Evolutionary conservation across 176 grass and related monocot genomes (phyloP), one percentile per base, ranked within the genome.

Genomic region (Carex kokanica): DNA sequence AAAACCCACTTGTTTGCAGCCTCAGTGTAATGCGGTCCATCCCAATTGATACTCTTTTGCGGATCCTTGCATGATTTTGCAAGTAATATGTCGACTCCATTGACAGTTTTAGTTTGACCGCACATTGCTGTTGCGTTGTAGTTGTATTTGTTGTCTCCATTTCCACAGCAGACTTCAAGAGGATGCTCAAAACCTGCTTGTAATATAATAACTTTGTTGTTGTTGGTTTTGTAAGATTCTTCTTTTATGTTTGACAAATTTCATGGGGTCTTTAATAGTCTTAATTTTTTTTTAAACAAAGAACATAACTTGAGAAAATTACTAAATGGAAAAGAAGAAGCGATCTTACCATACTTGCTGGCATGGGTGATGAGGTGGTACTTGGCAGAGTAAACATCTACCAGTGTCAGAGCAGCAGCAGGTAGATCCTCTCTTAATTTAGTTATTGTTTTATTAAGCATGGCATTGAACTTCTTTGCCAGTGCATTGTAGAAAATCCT

Each of bases 1-100:
- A 92, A 97, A 64, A 97, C 82, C 38, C 89, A 97, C 80, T 90
- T 94, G 84, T 97, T 97, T 9, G 91, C 91, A 0, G 88, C 90
- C 86, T 97, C 89, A 0, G 91, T 92, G 56, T 94, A 97, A 90
- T 97, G 94, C 23, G 88, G 58, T 29, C 94, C 91, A 75, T 97
- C 94, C 94, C 94, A 97, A 88, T 71, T 94, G 64, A 94, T 89
- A 71, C 90, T 75, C 71, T 75, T 97, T 14, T 58, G 71, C 20
- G 92, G 92, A 62, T 94, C 74, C 57, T 84, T 27, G 68, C 95
- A 98, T 6, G 95, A 84, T 2, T 86, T 87, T 31, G 88, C 92
- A 63, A 90, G 27, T 40, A 92, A 49, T 23, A 98, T 81, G 72
- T 82, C 68, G 27, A 85, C 92, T 83, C 87, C 87, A 81, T 91